Percentiles rank a stretch among this genome's conserved stretches.
phyloP scores from a whole-genome alignment of 148 eudicot genomes.

The Camellia sinensis region DNA sequence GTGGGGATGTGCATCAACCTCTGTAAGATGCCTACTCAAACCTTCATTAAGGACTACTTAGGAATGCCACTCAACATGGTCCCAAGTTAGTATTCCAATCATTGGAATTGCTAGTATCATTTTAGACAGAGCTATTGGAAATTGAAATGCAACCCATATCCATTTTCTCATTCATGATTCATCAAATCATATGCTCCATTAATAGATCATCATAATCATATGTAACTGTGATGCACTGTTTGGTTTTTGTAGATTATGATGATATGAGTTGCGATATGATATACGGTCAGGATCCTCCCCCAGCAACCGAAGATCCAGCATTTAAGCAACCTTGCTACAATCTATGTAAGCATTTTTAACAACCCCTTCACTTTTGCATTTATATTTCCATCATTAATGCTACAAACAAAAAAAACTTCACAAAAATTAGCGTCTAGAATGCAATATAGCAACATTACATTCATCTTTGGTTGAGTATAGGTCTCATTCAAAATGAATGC shows the following conservation, averaged over 20 bases:
- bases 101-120: no score
- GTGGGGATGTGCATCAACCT: constrained; percentile 90
- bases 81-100: no score
- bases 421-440: no score
- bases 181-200: neutral
- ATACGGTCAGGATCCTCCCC: constrained; percentile 16
- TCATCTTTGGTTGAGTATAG: no score
- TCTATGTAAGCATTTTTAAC: constrained; percentile 12
- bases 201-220: no score
- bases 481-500: no score
- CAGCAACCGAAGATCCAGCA: constrained; percentile 19
- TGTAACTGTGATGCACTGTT: neutral
- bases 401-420: no score
- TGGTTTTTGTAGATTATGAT: constrained; percentile 58
- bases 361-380: neutral
- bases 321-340: constrained; percentile 24
- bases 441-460: no score
- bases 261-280: constrained; percentile 16
- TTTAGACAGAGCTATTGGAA: no score
- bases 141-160: neutral
- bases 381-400: neutral
- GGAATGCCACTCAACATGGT: constrained; percentile 75
- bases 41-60: constrained; percentile 60
- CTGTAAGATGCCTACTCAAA: constrained; percentile 89
- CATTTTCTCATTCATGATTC: neutral